Conservation (phyloP, 2,329 filamentous ascomycete species). For the Mycosphaerella sp. region DNA sequence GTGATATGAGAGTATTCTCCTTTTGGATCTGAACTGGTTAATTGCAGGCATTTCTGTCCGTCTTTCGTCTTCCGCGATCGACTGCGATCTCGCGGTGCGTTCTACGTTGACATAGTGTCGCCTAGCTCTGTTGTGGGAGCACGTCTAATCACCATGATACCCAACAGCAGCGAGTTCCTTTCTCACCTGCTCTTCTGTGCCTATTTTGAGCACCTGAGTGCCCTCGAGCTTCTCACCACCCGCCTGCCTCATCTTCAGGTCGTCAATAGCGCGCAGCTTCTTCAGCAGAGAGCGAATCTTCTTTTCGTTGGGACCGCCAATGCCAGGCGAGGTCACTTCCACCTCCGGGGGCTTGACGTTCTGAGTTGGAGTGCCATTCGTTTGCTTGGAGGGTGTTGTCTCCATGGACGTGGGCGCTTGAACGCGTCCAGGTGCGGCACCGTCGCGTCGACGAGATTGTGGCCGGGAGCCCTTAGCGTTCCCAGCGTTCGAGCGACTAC, state of each 20-base stretch:
- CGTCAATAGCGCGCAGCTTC: slow-evolving; percentile 96
- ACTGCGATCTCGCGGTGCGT: no score
- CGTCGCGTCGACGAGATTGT: slow-evolving; percentile 25
- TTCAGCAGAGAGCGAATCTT: slow-evolving; percentile 90
- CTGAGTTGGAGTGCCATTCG: slow-evolving; percentile 15
- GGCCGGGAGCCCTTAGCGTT: slow-evolving; percentile 22
- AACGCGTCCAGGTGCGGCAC: slow-evolving; percentile 12
- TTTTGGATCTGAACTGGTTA: no score
- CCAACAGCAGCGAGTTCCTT: slow-evolving; percentile 58
- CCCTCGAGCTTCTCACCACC: slow-evolving; percentile 95
- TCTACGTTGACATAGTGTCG: no score
- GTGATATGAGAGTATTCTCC: no score
- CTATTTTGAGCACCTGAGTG: slow-evolving; percentile 97
- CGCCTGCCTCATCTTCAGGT: slow-evolving; percentile 93
- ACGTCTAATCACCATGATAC: slow-evolving; percentile 23
- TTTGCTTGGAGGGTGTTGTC: slow-evolving; percentile 3
- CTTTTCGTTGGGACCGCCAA: slow-evolving; percentile 75
- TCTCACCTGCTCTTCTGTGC: slow-evolving; percentile 75
- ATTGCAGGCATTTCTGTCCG: no score
- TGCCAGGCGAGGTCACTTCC: slow-evolving; percentile 50
- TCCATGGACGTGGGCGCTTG: slow-evolving; percentile 37
- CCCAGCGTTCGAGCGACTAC: slow-evolving; percentile 31
- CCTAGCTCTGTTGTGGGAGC: no score
- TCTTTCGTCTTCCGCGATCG: no score
- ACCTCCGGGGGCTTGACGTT: slow-evolving; percentile 39